Conservation (phyloP, 2,329 filamentous ascomycete genomes). For the Cladophialophora immunda region DNA sequence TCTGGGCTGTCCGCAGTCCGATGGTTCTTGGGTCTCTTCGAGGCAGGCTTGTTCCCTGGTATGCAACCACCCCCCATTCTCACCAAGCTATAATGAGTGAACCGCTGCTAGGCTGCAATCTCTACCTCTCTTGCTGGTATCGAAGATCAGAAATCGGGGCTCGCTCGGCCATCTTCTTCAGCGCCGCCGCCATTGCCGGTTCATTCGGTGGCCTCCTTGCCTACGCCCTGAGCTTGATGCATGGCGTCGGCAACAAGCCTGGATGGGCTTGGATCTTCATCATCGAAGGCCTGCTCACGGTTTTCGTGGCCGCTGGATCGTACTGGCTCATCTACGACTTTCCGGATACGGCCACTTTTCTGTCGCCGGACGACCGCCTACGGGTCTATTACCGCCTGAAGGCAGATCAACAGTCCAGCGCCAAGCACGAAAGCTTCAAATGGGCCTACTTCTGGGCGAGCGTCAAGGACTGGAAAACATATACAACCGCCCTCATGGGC, state of each 20-base stretch:
- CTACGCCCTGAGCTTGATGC: conserved; percentile 58
- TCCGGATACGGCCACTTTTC: conserved; percentile 57
- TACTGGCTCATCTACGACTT: conserved; percentile 60
- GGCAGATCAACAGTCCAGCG: conserved; percentile 55
- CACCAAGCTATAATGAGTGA: not conserved
- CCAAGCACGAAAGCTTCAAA: conserved; percentile 51
- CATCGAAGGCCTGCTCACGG: conserved; percentile 53
- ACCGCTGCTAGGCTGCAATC: conserved; percentile 32
- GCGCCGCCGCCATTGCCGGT: conserved; percentile 63
- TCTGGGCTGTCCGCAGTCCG: conserved; percentile 56
- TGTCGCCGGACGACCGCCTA: conserved; percentile 54
- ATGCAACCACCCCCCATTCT: not conserved
- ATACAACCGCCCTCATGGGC: conserved; percentile 55
- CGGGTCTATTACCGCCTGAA: conserved; percentile 46
- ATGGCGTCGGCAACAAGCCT: conserved; percentile 46
- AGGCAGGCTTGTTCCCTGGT: conserved; percentile 61
- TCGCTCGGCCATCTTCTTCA: conserved; percentile 65
- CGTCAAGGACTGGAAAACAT: conserved; percentile 60
- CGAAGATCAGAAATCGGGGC: conserved; percentile 64
- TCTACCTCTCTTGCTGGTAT: conserved; percentile 64
- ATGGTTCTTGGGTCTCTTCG: conserved; percentile 60
- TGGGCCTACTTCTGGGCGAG: conserved; percentile 57
- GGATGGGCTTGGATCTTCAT: conserved; percentile 61
- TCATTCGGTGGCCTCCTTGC: conserved; percentile 65
- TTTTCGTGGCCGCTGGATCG: conserved; percentile 49